Conservation (phyloP, 164 flowering plant genomes). For the Pachysandra terminalis region DNA sequence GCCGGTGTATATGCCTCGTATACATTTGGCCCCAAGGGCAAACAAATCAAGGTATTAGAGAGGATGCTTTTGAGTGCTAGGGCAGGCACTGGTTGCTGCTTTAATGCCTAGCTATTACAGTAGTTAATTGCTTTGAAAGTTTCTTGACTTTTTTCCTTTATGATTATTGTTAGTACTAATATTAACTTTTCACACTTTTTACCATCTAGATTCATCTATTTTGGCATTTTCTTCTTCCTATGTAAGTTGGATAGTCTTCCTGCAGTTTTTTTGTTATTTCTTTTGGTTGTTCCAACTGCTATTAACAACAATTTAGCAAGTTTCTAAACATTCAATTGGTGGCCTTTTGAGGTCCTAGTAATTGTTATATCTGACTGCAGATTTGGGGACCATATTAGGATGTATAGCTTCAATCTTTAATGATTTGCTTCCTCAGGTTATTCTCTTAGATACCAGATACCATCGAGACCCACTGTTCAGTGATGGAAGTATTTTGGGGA, state of each 20-base stretch:
- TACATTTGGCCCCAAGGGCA: constrained; percentile 60
- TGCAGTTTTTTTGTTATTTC: too few relatives aligned
- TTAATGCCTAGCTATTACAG: neutral
- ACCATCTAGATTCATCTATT: neutral
- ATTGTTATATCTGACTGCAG: neutral
- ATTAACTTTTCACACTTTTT: neutral
- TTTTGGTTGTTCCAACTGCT: neutral
- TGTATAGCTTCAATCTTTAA: neutral
- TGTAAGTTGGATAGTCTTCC: neutral
- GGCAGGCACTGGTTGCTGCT: neutral
- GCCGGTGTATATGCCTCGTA: constrained; percentile 80
- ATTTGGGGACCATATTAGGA: too few relatives aligned
- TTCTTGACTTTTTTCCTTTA: neutral
- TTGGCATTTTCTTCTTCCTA: neutral
- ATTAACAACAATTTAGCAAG: neutral
- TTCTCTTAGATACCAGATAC: constrained; percentile 75
- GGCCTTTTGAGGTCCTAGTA: neutral
- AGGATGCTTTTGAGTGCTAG: neutral
- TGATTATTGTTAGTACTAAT: too few relatives aligned
- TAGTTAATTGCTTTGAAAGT: neutral
- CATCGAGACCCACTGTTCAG: constrained; percentile 64
- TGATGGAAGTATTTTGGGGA: constrained; percentile 68
- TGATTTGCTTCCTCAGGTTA: constrained; percentile 41
- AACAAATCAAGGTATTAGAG: constrained; percentile 52
- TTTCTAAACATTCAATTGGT: neutral